Evolutionary conservation across 2,329 filamentous ascomycete genomes (phyloP).

Genomic region (Escovopsis sp.): DNA sequence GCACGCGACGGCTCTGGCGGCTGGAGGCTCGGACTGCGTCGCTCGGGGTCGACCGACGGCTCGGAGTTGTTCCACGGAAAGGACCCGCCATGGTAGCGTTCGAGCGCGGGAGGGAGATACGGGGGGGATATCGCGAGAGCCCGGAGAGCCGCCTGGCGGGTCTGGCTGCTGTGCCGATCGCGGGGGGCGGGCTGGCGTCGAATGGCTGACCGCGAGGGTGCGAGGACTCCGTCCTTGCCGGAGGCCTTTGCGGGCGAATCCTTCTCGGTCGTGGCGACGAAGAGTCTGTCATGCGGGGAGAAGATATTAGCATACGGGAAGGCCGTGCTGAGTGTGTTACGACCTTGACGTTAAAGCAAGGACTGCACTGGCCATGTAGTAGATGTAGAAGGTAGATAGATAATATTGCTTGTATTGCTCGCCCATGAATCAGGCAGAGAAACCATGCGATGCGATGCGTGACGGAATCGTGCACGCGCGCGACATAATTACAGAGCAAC

Average conservation of each 20-base stretch:
- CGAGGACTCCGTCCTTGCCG: constrained; percentile 15
- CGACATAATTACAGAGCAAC: not conserved
- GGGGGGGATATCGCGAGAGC: constrained; percentile 15
- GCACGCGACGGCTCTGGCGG: constrained; percentile 3
- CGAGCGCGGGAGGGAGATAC: constrained; percentile 5
- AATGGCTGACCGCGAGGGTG: constrained; percentile 25
- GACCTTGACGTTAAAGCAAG: not conserved
- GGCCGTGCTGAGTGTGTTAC: not conserved
- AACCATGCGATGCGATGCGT: not conserved
- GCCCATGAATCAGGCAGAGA: not conserved
- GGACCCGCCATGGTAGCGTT: constrained; percentile 4
- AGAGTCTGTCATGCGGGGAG: constrained; percentile 21
- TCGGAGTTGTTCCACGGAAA: constrained; percentile 12
- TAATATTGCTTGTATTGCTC: too few relatives aligned
- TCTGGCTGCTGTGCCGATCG: constrained; percentile 13
- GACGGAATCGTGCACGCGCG: not conserved
- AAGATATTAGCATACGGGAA: not conserved
- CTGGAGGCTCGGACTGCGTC: not conserved
- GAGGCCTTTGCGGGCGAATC: constrained; percentile 23
- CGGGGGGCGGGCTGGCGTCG: constrained; percentile 20
- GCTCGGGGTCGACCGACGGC: constrained; percentile 1
- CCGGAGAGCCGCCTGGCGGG: constrained; percentile 13
- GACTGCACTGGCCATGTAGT: not conserved
- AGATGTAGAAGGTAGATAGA: not conserved
- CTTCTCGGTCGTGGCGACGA: constrained; percentile 31